Evolutionary conservation across 1,284 basidiomycete genomes (phyloP), one percentile per base, ranked within the genome.

Genomic region (Amylostereum areolatum): DNA sequence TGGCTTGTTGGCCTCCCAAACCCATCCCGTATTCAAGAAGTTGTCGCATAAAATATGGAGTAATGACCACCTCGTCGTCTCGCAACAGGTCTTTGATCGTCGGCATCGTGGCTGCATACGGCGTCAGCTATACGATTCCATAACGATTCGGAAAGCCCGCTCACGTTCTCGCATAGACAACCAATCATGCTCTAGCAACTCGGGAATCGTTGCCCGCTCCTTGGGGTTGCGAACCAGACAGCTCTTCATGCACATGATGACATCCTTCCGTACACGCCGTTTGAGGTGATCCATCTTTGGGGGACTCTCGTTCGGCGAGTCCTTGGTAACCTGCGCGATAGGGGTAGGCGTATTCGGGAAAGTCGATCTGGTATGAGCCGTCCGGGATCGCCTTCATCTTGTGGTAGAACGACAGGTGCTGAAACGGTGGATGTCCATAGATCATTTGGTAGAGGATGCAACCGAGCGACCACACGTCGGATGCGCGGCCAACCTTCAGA

Each of bases 361-460:
- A 96, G 8, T 85, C 80, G 55, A 96, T 94, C 30, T 72, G 66
- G 58, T 91, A 75, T 3, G 71, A 68, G 5, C 74, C 69, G 65
- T 93, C 87, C 4, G 90, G 87, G 54, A 96, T 96, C 5, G 85
- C 86, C 56, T 85, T 85, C 81, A 95, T 87, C 70, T 94, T 95
- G 58, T 89, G 87, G 49, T 85, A 85, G 34, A 92, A 79, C 0
- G 80, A 77, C 25, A 96, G 77, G 55, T 88, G 82, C 39, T 92
- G 85, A 73, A 99, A 99, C 1, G 97, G 96, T 0, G 94, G 89
- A 24, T 83, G 81, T 8, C 94, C 93, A 63, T 97, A 99, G 10
- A 98, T 81, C 94, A 99, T 98, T 66, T 88, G 96, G 69, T 98
- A 98, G 28, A 99, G 76, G 59, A 99, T 99, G 66, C 94, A 97